Conservation (phyloP, 495 filamentous ascomycete genomes). For the Neurospora sp. region DNA sequence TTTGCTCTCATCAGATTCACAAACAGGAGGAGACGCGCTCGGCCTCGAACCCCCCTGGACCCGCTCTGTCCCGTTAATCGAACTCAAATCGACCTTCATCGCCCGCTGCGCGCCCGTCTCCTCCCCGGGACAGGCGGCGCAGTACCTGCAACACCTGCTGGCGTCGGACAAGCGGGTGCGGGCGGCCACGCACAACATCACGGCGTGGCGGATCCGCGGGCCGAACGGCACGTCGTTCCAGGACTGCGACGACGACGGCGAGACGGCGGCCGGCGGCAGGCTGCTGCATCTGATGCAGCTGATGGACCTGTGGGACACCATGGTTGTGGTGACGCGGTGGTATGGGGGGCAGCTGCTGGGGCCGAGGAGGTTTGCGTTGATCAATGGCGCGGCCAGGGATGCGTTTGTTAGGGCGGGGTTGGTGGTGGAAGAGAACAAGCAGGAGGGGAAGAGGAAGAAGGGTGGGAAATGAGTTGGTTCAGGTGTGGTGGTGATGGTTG, state of each 20-base stretch:
- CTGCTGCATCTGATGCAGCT: conserved; percentile 83
- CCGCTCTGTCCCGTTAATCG: conserved; percentile 57
- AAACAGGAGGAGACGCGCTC: background rate
- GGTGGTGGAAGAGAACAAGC: conserved; percentile 35
- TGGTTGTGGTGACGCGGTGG: conserved; percentile 94
- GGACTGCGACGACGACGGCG: conserved; percentile 93
- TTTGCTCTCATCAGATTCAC: background rate
- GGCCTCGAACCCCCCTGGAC: conserved; percentile 52
- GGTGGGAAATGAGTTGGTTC: conserved; percentile 14
- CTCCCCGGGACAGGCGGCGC: conserved; percentile 56
- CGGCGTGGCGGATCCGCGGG: conserved; percentile 47
- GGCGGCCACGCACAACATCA: conserved; percentile 85
- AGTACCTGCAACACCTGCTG: conserved; percentile 61
- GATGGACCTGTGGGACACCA: conserved; percentile 86
- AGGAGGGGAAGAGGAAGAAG: conserved; percentile 49
- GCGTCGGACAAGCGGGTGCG: conserved; percentile 71
- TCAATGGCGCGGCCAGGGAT: conserved; percentile 77
- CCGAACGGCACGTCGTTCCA: conserved; percentile 52
- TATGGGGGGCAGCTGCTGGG: conserved; percentile 86
- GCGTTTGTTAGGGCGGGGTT: conserved; percentile 72
- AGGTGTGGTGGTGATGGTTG: background rate
- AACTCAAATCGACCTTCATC: conserved; percentile 84
- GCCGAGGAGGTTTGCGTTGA: conserved; percentile 79
- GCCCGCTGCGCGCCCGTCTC: conserved; percentile 60
- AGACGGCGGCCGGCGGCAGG: conserved; percentile 83